Evolutionary conservation across 164 flowering plant genomes (phyloP).

Genomic region (Brasenia schreberi): DNA sequence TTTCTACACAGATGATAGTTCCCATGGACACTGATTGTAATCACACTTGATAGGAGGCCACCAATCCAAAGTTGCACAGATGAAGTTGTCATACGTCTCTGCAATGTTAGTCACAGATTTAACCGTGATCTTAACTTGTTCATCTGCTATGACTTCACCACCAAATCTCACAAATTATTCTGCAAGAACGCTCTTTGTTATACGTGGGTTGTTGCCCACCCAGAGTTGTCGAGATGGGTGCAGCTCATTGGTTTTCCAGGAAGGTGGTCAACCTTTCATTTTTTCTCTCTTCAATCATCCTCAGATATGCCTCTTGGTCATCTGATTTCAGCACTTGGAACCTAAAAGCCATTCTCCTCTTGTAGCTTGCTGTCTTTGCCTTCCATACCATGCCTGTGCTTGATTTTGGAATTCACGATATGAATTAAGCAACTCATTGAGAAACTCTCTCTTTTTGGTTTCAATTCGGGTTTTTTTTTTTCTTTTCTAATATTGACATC

Average conservation of each 20-base stretch:
- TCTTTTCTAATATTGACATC: constrained; percentile 72
- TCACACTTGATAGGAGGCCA: too few relatives aligned
- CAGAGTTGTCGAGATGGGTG: constrained; percentile 2
- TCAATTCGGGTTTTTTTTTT: constrained; percentile 70
- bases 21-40: too few relatives aligned
- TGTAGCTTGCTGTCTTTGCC: constrained; percentile 25
- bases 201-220: too few relatives aligned
- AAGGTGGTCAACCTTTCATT: constrained; percentile 86
- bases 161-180: too few relatives aligned
- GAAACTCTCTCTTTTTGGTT: constrained; percentile 75
- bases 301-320: constrained; percentile 97
- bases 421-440: constrained; percentile 75
- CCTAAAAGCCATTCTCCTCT: constrained; percentile 77
- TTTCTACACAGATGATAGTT: too few relatives aligned
- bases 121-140: too few relatives aligned
- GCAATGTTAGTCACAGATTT: too few relatives aligned
- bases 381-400: constrained; percentile 89
- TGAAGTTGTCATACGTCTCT: too few relatives aligned
- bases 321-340: constrained; percentile 85
- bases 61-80: too few relatives aligned
- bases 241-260: constrained; percentile 87
- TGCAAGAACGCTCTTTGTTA: too few relatives aligned
- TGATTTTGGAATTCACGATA: constrained; percentile 85
- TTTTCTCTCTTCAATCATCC: constrained; percentile 83
- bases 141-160: too few relatives aligned